Conservation (phyloP, 805 yeast species). For the Ogataea corticis region DNA sequence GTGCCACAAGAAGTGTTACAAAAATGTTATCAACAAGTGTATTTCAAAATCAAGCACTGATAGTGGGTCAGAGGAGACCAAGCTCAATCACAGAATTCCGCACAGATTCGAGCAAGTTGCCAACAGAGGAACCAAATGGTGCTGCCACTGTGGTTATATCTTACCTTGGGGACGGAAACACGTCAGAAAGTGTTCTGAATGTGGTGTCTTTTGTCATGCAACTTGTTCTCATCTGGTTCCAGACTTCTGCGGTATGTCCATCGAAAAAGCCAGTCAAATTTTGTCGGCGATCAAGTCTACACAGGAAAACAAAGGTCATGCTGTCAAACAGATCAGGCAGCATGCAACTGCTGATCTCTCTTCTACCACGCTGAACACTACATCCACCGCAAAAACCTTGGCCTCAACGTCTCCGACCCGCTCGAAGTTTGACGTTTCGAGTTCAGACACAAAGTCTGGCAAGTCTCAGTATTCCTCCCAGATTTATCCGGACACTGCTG, state of each 20-base stretch:
- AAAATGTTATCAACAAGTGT: conserved; percentile 80
- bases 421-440: neutral
- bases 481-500: conserved; percentile 28
- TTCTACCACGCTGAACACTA: conserved; percentile 16
- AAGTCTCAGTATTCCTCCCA: conserved; percentile 8
- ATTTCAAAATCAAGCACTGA: conserved; percentile 75
- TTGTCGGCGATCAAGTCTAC: conserved; percentile 81
- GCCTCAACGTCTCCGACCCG: conserved; percentile 8
- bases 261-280: conserved; percentile 93
- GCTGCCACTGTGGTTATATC: conserved; percentile 98
- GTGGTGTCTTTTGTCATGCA: conserved; percentile 94
- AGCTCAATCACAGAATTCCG: conserved; percentile 93
- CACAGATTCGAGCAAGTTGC: conserved; percentile 92
- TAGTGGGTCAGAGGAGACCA: conserved; percentile 68
- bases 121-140: conserved; percentile 97
- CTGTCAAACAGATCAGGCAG: conserved; percentile 9
- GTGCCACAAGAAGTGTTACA: conserved; percentile 80
- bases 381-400: conserved; percentile 11
- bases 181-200: conserved; percentile 87
- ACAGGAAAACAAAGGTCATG: conserved; percentile 37
- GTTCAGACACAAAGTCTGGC: conserved; percentile 10
- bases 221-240: conserved; percentile 94
- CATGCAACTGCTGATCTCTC: conserved; percentile 8
- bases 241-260: conserved; percentile 97
- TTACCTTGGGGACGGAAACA: conserved; percentile 94